These are phyloP conservation scores for Hyaloscypha finlandica DNA, from an alignment of 495 filamentous ascomycete genomes.

Conservation along the genomic window DNA sequence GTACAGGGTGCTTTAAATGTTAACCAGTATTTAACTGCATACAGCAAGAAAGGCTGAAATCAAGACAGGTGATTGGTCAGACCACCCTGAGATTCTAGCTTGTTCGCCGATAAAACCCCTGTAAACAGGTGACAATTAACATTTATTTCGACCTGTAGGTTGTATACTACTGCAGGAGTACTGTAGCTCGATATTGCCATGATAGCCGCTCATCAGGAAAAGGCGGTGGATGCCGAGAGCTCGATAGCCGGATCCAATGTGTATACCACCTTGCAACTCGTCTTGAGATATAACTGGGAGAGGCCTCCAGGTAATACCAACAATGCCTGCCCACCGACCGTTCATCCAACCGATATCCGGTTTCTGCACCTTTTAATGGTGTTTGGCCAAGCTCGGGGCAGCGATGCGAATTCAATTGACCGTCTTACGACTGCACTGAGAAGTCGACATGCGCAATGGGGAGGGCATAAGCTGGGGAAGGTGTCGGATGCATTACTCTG, in stretches of 20 bases:
- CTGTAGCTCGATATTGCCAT: neutral
- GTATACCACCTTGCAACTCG: neutral
- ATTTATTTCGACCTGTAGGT: too few species aligned
- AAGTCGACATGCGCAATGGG: neutral
- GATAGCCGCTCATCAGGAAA: neutral
- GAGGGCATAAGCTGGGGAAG: neutral
- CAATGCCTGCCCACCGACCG: neutral
- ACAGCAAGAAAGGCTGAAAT: too few species aligned
- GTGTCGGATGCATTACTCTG: neutral
- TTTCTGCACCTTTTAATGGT: neutral
- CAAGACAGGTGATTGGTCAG: too few species aligned
- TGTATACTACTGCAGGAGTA: too few species aligned
- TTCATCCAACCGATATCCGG: neutral
- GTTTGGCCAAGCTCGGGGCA: neutral
- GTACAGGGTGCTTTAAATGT: too few species aligned
- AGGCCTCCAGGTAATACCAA: neutral
- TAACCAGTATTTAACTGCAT: too few species aligned
- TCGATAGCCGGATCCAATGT: neutral
- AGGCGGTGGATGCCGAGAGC: neutral
- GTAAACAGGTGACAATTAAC: too few species aligned
- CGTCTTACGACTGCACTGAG: neutral
- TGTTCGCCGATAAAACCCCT: too few species aligned
- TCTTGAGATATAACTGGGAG: neutral
- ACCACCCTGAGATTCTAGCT: too few species aligned
- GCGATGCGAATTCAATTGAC: neutral